Evolutionary conservation across 192 early-diverging fungal genomes (phyloP), one percentile per base, ranked within the genome.

Genomic region (Spinellus fusiger): DNA sequence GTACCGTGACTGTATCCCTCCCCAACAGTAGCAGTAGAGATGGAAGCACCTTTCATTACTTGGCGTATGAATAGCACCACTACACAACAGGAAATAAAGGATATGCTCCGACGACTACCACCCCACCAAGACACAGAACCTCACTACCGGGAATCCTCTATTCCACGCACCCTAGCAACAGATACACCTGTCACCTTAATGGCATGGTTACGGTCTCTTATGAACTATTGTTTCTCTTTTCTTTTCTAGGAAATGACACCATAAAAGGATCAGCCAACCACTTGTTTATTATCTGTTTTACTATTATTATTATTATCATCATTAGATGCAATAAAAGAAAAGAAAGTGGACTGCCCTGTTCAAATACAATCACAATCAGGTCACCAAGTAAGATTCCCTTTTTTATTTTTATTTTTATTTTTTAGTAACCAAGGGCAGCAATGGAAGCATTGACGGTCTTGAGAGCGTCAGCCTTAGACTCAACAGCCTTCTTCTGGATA

Each of bases 401-500:
- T 44, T 55, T 18, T 55, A n/a, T 55, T 55, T 20, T 33, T 54
- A 31, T n/a, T 54, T 1, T 54, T 54, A 35, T 54, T 37, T 49
- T 25, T 56, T 70, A 70, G 34, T 70, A 60, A 64, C 68, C 68
- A 37, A 59, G 61, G 31, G 56, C 54, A 52, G 55, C 62, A 48
- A 70, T 62, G 44, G 68, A 54, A 51, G 62, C 49, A 52, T 70
- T 70, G 68, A 70, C 31, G 25, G 56, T 56, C 68, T 70, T 70
- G 44, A 70, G 50, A 33, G 68, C 48, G 59, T 58, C 61, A 40
- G 56, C 62, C 68, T 70, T 70, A 26, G 68, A 58, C 15, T 50
- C 68, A 26, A 59, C 62, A 56, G 68, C 68, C 68, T 70, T 70
- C 50, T 59, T 64, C 51, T 70, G 56, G 57, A 70, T 49, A 25